Conservation (phyloP, 148 eudicot genomes). For the Nepenthes gracilis region DNA sequence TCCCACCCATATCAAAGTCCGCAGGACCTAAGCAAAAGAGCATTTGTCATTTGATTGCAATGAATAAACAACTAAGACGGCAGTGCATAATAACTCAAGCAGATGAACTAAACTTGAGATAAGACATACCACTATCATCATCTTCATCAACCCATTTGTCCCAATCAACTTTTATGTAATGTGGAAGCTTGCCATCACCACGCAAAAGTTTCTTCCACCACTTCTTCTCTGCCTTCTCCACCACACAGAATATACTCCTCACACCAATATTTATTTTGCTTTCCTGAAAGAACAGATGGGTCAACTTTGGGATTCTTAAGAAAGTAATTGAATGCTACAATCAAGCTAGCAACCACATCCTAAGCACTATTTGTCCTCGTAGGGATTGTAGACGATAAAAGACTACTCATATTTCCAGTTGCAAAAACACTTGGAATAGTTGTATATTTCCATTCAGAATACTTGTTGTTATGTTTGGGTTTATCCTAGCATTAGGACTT, state of each 20-base stretch:
- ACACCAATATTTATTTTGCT: slow-evolving; percentile 68
- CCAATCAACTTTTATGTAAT: slow-evolving; percentile 95
- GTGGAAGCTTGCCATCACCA: slow-evolving; percentile 75
- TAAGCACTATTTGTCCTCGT: no score
- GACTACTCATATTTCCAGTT: no score
- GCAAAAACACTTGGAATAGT: no score
- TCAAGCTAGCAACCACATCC: no score
- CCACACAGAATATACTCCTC: slow-evolving; percentile 62
- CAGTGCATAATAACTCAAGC: neutral
- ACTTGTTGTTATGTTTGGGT: no score
- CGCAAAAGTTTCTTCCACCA: slow-evolving; percentile 83
- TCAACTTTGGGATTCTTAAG: neutral
- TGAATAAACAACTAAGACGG: neutral
- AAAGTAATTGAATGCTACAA: no score
- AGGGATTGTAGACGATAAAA: no score
- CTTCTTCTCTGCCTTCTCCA: slow-evolving; percentile 72
- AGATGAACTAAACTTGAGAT: neutral
- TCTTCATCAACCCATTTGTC: slow-evolving; percentile 99
- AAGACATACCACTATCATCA: slow-evolving; percentile 41
- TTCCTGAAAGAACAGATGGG: slow-evolving; percentile 33
- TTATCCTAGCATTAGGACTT: no score
- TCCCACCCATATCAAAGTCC: slow-evolving; percentile 68
- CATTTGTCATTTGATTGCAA: neutral
- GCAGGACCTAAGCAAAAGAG: slow-evolving; percentile 32
- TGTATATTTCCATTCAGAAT: no score